Evolutionary conservation across 108 stramenopile species (phyloP), one percentile per base, ranked within the genome.

Genomic region (Halocafeteria seosinensis): DNA sequence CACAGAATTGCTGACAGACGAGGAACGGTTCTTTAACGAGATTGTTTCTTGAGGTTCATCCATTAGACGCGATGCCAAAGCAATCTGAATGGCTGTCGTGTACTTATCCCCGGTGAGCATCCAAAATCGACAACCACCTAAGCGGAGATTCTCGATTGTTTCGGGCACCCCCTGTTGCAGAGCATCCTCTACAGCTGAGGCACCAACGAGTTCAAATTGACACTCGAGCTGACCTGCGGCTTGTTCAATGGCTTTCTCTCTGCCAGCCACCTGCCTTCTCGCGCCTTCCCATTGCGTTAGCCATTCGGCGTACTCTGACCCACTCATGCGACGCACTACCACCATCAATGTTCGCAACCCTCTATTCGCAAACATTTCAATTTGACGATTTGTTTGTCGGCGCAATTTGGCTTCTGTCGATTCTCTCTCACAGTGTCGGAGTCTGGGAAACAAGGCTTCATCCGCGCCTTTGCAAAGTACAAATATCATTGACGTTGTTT

Each of bases 251-350:
- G 51, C 34, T 36, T 64, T 72, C 11, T 33, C 38, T 6, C 74
- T 38, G 58, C 87, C 76, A 38, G 82, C 78, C 34, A 92, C 77
- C 13, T 87, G 60, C 84, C 32, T 38, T 50, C 68, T 65, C 0
- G 90, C 87, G 30, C 78, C 75, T 34, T 84, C 83, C 62, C 70
- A 84, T 34, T 71, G 61, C 31, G 67, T 63, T 17, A 89, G 62
- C 95, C 92, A 96, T 32, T 67, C 72, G 1, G 58, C 67, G 71
- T 79, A 85, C 71, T 87, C 84, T 26, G 65, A 72, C 24, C 87
- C 81, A 33, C 78, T 79, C 11, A 97, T 63, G 37, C 63, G 60
- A 50, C 66, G 50, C 53, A 60, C 71, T 0, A 57, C 78, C 27
- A 79, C 36, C 13, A 79, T 77, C 24, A 83, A 61, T 1, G 82